phyloP scores from a whole-genome alignment of 2,329 filamentous ascomycete species.

The Colletotrichum spinosum region DNA sequence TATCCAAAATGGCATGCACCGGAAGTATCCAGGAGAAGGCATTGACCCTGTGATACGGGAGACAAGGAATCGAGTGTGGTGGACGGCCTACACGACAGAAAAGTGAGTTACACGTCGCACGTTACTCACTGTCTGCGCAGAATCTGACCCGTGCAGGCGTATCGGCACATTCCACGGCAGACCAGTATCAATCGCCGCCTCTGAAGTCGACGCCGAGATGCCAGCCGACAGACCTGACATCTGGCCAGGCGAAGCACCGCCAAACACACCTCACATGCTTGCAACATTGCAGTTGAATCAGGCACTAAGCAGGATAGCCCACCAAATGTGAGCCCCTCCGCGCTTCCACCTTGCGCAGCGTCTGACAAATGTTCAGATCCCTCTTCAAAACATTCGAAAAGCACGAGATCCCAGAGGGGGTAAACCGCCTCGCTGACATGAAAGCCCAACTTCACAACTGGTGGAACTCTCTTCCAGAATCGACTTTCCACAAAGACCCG shows the following conservation, averaged over 20 bases:
- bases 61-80: conserved; percentile 67
- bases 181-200: conserved; percentile 63
- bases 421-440: conserved; percentile 49
- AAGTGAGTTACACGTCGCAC: conserved; percentile 50
- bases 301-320: conserved; percentile 48
- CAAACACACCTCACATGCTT: conserved; percentile 60
- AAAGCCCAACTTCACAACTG: conserved; percentile 51
- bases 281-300: conserved; percentile 54
- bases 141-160: conserved; percentile 50
- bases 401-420: conserved; percentile 46
- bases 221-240: conserved; percentile 59
- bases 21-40: conserved; percentile 59
- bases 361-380: conserved; percentile 43
- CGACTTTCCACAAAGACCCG: conserved; percentile 51
- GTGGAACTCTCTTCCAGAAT: conserved; percentile 51
- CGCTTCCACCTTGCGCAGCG: too few species aligned
- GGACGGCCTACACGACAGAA: conserved; percentile 68
- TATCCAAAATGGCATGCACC: conserved; percentile 71
- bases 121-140: not conserved
- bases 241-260: conserved; percentile 52
- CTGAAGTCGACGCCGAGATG: conserved; percentile 65
- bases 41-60: conserved; percentile 62
- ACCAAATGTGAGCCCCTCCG: conserved; percentile 50
- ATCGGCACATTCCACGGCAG: conserved; percentile 68
- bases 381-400: conserved; percentile 48